Evolutionary conservation across 805 yeast species (phyloP).

Genomic region (Wickerhamiella sorbophila): DNA sequence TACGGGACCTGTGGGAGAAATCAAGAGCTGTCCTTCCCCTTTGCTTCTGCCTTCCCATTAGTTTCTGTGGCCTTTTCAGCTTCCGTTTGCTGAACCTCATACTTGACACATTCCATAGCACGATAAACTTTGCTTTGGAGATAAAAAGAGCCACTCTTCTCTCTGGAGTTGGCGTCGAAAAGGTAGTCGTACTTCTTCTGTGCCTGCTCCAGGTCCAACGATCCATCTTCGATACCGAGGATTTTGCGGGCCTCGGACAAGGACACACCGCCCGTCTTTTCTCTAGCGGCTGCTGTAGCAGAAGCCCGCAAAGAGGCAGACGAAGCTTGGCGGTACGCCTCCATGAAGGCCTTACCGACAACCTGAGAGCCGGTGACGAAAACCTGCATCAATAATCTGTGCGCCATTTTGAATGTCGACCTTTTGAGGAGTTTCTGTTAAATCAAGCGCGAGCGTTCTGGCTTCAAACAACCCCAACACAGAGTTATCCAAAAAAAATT

Average conservation of each 20-base stretch:
- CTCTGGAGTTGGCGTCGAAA: slow-evolving; percentile 80
- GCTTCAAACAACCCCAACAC: no score
- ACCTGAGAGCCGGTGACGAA: slow-evolving; percentile 90
- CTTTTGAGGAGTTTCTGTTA: no score
- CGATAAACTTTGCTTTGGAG: slow-evolving; percentile 84
- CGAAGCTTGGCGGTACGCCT: slow-evolving; percentile 92
- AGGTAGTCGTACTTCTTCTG: slow-evolving; percentile 67
- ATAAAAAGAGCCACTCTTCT: slow-evolving; percentile 91
- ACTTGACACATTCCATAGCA: slow-evolving; percentile 81
- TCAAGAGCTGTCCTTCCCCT: no score
- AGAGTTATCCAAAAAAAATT: no score
- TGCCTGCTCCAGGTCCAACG: slow-evolving; percentile 35
- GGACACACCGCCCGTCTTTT: slow-evolving; percentile 57
- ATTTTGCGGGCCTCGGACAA: slow-evolving; percentile 87
- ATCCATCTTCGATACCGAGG: slow-evolving; percentile 54
- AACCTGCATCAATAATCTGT: slow-evolving; percentile 78
- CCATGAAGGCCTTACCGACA: slow-evolving; percentile 90
- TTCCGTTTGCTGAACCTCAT: slow-evolving; percentile 41
- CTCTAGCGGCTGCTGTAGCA: slow-evolving; percentile 30
- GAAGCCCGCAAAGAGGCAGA: slow-evolving; percentile 68
- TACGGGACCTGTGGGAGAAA: no score
- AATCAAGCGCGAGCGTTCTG: no score
- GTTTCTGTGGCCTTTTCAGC: slow-evolving; percentile 5
- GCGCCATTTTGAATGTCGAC: slow-evolving; percentile 48
- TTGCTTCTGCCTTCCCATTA: neutral